A percentile compares a stretch with the other conserved stretches of the same genome.
Conservation (phyloP, 108 stramenopile genomes). For the Bacterosira constricta region DNA sequence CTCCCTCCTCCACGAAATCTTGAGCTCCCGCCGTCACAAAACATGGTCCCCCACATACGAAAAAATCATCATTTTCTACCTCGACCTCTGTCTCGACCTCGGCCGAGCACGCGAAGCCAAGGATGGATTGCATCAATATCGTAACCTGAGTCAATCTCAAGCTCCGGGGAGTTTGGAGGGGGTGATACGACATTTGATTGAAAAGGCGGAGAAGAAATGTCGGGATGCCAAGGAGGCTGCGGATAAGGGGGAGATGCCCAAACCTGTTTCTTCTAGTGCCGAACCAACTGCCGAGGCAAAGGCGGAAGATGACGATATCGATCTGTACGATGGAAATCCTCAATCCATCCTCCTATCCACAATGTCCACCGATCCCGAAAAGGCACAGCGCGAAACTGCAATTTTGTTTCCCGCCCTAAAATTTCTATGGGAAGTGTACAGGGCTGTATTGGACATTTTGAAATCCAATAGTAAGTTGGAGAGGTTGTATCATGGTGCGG, state of each 20-base stretch:
- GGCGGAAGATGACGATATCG: constrained; percentile 71
- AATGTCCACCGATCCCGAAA: constrained; percentile 92
- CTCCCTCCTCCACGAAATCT: constrained; percentile 75
- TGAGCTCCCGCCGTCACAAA: constrained; percentile 83
- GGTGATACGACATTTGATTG: constrained; percentile 91
- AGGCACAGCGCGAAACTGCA: constrained; percentile 88
- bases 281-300: constrained; percentile 18
- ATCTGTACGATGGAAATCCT: constrained; percentile 85
- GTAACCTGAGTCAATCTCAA: constrained; percentile 91
- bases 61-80: constrained; percentile 91
- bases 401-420: constrained; percentile 94
- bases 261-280: constrained; percentile 39
- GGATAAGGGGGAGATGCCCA: constrained; percentile 35
- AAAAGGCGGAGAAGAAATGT: constrained; percentile 78
- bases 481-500: constrained; percentile 91
- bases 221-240: constrained; percentile 77
- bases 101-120: constrained; percentile 91
- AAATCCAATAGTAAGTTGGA: constrained; percentile 93
- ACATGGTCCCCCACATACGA: constrained; percentile 95
- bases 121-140: constrained; percentile 98
- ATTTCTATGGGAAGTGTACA: constrained; percentile 98
- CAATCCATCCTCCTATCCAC: constrained; percentile 92
- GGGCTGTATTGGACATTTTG: constrained; percentile 95
- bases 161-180: constrained; percentile 94
- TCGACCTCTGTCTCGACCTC: constrained; percentile 92